These are phyloP conservation scores for Nemania sp. DNA, from an alignment of 2,329 filamentous ascomycete species.

Conservation along the genomic window DNA sequence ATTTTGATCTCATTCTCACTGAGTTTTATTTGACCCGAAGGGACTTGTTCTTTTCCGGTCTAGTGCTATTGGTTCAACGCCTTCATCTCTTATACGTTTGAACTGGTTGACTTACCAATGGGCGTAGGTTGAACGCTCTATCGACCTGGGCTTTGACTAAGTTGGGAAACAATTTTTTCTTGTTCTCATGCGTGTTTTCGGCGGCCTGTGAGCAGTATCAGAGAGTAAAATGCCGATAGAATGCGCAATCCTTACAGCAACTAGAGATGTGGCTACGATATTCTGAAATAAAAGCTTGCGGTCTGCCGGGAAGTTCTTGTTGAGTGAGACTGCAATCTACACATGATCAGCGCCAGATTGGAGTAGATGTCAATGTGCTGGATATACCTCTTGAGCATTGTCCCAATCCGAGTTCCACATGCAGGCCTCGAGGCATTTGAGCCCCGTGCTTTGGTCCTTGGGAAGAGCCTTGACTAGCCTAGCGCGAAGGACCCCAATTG, in stretches of 20 bases:
- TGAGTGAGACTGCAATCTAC: slow-evolving; percentile 58
- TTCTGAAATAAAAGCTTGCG: slow-evolving; percentile 57
- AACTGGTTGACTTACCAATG: background rate
- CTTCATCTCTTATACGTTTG: background rate
- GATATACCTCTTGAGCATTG: slow-evolving; percentile 58
- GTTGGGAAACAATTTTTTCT: slow-evolving; percentile 55
- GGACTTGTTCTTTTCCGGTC: slow-evolving; percentile 11
- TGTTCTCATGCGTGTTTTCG: slow-evolving; percentile 46
- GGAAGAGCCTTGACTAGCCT: slow-evolving; percentile 58
- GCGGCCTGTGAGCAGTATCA: slow-evolving; percentile 24
- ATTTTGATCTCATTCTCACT: slow-evolving; percentile 31
- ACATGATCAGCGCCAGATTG: slow-evolving; percentile 8
- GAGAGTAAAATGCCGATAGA: background rate
- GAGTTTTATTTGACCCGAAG: slow-evolving; percentile 6
- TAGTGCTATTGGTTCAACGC: slow-evolving; percentile 11
- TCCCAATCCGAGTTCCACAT: slow-evolving; percentile 58
- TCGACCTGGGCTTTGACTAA: slow-evolving; percentile 43
- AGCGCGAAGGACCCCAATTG: slow-evolving; percentile 53
- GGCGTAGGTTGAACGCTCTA: slow-evolving; percentile 31
- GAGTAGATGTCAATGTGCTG: background rate
- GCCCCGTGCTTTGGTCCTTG: slow-evolving; percentile 47
- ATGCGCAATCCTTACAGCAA: slow-evolving; percentile 47
- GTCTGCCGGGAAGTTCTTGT: slow-evolving; percentile 54
- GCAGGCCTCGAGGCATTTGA: slow-evolving; percentile 56
- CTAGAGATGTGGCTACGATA: slow-evolving; percentile 56